phyloP scores from a whole-genome alignment of 768 basidiomycete species.

The Nevesoporus exiguus region DNA sequence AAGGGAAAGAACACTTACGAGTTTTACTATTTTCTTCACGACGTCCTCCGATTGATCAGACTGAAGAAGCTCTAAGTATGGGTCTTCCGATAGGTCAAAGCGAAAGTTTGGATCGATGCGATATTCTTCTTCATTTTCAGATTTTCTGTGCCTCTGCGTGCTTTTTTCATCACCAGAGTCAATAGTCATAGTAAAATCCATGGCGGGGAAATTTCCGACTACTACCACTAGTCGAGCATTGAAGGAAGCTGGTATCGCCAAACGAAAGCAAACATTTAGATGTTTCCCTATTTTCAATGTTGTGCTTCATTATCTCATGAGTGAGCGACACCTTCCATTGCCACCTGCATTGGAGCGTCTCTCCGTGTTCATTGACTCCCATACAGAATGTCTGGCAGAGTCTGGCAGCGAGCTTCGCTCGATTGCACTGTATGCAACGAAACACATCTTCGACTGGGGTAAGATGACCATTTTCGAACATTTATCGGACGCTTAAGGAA shows the following conservation, averaged over 20 bases:
- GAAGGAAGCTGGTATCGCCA: background rate
- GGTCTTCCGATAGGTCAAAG: slow-evolving; percentile 76
- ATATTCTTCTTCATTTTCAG: slow-evolving; percentile 43
- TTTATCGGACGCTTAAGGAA: background rate
- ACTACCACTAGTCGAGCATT: too few relatives aligned
- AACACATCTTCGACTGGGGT: slow-evolving; percentile 78
- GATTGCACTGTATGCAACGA: slow-evolving; percentile 64
- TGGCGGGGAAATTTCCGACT: slow-evolving; percentile 6
- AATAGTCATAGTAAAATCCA: slow-evolving; percentile 79
- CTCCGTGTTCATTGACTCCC: slow-evolving; percentile 51
- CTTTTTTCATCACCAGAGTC: slow-evolving; percentile 72
- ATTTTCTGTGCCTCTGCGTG: slow-evolving; percentile 20
- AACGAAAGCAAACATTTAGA: slow-evolving; percentile 20
- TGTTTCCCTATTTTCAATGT: background rate
- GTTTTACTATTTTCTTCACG: slow-evolving; percentile 60
- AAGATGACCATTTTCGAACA: slow-evolving; percentile 24
- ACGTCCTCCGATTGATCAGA: slow-evolving; percentile 47
- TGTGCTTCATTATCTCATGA: slow-evolving; percentile 10
- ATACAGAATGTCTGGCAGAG: slow-evolving; percentile 52
- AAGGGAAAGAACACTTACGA: slow-evolving; percentile 40
- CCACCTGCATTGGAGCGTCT: slow-evolving; percentile 46
- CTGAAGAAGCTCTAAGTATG: slow-evolving; percentile 54
- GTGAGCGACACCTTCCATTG: slow-evolving; percentile 20
- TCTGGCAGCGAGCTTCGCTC: slow-evolving; percentile 51
- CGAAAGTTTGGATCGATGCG: slow-evolving; percentile 77